Evolutionary conservation across 176 grass and related monocot genomes (phyloP).

Genomic region (Bonia amplexicaulis): DNA sequence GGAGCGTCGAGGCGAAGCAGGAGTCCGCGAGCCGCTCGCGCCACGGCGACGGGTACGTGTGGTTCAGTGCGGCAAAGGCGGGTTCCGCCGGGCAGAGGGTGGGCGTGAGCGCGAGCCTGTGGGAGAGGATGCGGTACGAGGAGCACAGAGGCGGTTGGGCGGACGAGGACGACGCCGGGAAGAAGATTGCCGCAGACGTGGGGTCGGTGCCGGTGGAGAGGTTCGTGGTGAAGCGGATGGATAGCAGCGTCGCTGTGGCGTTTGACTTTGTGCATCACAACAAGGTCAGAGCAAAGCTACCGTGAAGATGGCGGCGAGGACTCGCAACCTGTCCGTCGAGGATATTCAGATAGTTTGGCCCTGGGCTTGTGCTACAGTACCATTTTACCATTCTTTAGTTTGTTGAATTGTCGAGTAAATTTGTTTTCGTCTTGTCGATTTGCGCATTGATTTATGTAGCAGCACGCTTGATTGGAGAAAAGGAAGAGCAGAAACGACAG

Average conservation of each 20-base stretch:
- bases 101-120: slow-evolving; percentile 21
- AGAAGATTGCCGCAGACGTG: neutral
- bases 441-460: too few species aligned
- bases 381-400: neutral
- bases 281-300: slow-evolving; percentile 19
- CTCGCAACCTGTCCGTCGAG: neutral
- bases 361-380: neutral
- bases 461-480: too few species aligned
- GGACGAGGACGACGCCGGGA: neutral
- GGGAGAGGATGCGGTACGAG: slow-evolving; percentile 48
- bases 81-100: neutral
- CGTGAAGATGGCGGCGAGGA: neutral
- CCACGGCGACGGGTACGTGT: slow-evolving; percentile 27
- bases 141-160: slow-evolving; percentile 36
- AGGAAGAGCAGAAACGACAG: too few species aligned
- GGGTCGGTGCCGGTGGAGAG: slow-evolving; percentile 28
- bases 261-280: slow-evolving; percentile 31
- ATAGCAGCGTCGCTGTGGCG: slow-evolving; percentile 23
- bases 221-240: slow-evolving; percentile 35
- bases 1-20: neutral
- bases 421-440: neutral
- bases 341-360: neutral
- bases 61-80: slow-evolving; percentile 29
- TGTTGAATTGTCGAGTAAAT: neutral
- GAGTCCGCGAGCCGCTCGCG: neutral